Evolutionary conservation across 352 stramenopile genomes (phyloP), one percentile per base, ranked within the genome.

Genomic region (Phytophthora hibernalis): DNA sequence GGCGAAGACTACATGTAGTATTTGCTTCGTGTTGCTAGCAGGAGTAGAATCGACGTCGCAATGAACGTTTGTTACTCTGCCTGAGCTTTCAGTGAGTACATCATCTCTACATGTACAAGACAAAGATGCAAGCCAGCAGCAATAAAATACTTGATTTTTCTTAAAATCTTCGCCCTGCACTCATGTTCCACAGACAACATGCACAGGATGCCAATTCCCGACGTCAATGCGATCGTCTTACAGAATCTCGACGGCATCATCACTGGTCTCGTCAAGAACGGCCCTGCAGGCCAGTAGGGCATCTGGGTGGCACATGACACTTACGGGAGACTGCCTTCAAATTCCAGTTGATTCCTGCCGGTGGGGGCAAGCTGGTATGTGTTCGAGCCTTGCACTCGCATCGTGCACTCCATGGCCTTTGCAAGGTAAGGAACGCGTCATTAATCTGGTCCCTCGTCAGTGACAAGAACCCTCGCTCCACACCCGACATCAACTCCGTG

Each of bases 361-460:
- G 67, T 82, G 11, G 56, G 21, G 0, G 70, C 68, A 18, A 82
- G 60, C 16, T 79, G 68, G 31, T 83, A 83, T 28, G 71, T 83
- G 56, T 83, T 83, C 20, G 65, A 70, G 13, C 75, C 75, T 56
- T 80, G 72, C 7, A 80, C 72, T 35, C 66, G 64, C 69, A 83
- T 80, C 1, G 72, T 80, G 44, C 68, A 74, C 43, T 80, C 75
- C 71, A 83, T 77, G 8, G 68, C 62, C 42, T 83, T 51, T 83
- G 75, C 37, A 80, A 64, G 0, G 75, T 57, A 54, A 83, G 31
- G 37, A 80, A 83, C 11, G 75, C 69, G 33, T 83, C 72, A 49
- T 79, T 72, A 21, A 80, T 67, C 21, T 79, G 65, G 22, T 70
- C 61, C 13, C 35, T 67, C 15, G 72, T 73, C 24, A 83, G 40